These are phyloP conservation scores for Ramaria sp. DNA, from an alignment of 768 basidiomycete species.

Conservation along the genomic window DNA sequence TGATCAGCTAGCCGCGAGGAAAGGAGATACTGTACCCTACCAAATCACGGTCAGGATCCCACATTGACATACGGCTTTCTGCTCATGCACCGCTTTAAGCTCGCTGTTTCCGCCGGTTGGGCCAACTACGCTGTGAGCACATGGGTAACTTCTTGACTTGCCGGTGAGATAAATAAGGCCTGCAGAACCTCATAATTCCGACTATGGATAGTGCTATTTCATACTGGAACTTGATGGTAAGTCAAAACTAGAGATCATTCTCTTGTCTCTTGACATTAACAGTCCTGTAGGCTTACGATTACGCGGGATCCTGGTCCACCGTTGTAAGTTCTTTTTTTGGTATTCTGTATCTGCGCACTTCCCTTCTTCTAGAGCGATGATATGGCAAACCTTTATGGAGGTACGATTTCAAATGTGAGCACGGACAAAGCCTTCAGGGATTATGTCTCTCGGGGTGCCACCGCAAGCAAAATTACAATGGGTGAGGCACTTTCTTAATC, in stretches of 20 bases:
- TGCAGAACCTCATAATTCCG: constrained; percentile 36
- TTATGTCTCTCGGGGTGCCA: constrained; percentile 53
- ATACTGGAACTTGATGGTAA: constrained; percentile 79
- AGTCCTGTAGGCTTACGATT: constrained; percentile 51
- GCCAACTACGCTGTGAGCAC: constrained; percentile 33
- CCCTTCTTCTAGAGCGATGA: constrained; percentile 29
- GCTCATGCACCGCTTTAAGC: constrained; percentile 17
- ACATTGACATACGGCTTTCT: not conserved
- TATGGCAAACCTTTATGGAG: constrained; percentile 62
- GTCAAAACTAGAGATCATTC: not conserved
- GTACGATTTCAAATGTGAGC: constrained; percentile 48
- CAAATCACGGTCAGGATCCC: constrained; percentile 34
- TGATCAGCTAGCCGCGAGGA: constrained; percentile 41
- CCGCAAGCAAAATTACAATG: constrained; percentile 53
- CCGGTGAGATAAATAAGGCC: constrained; percentile 6
- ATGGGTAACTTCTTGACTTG: not conserved
- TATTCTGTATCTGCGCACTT: constrained; percentile 1
- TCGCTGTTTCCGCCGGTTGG: constrained; percentile 54
- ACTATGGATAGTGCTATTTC: constrained; percentile 57
- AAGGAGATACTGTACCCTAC: constrained; percentile 54
- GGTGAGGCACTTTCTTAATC: constrained; percentile 26
- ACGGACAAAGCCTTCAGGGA: constrained; percentile 57
- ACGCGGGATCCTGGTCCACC: constrained; percentile 69
- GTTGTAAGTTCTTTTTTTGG: constrained; percentile 21
- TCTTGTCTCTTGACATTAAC: not conserved